A percentile compares a stretch with the other conserved stretches of the same genome.
These are phyloP conservation scores for Plasmodium blacklocki DNA, from an alignment of 169 alveolate genomes.

Conservation along the genomic window DNA sequence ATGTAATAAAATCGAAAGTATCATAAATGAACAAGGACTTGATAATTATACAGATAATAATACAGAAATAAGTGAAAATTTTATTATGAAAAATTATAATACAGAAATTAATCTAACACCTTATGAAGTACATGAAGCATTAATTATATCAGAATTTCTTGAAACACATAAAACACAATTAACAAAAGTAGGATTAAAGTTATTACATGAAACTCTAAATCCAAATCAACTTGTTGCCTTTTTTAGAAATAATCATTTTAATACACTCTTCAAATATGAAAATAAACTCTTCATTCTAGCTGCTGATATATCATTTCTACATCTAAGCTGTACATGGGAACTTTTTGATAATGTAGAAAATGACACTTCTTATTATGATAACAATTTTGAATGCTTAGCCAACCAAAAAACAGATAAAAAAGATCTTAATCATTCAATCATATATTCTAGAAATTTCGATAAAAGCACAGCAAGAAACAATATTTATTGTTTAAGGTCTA, in stretches of 20 bases:
- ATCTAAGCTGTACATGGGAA: conserved; percentile 77
- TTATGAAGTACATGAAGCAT: conserved; percentile 73
- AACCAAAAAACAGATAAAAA: conserved; percentile 25
- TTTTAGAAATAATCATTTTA: conserved; percentile 75
- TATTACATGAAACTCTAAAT: conserved; percentile 50
- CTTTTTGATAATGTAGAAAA: conserved; percentile 73
- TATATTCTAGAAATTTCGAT: conserved; percentile 30
- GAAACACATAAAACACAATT: conserved; percentile 73
- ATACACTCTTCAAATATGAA: conserved; percentile 72
- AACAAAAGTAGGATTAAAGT: conserved; percentile 71
- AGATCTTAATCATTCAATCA: conserved; percentile 17
- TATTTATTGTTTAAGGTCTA: conserved; percentile 17
- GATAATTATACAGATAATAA: conserved; percentile 42
- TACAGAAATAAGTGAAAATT: conserved; percentile 60
- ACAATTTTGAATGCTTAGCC: conserved; percentile 52
- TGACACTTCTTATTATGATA: conserved; percentile 72
- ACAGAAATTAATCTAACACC: conserved; percentile 75
- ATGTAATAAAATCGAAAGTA: conserved; percentile 15
- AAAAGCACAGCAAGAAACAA: conserved; percentile 13
- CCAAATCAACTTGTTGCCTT: conserved; percentile 74
- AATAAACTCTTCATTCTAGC: conserved; percentile 64
- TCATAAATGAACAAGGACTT: conserved; percentile 2
- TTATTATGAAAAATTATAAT: conserved; percentile 65
- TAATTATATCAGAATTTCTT: conserved; percentile 64
- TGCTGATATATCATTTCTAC: conserved; percentile 72